Evolutionary conservation across 1,284 basidiomycete species (phyloP).

Genomic region (Rhodotorula sp.): DNA sequence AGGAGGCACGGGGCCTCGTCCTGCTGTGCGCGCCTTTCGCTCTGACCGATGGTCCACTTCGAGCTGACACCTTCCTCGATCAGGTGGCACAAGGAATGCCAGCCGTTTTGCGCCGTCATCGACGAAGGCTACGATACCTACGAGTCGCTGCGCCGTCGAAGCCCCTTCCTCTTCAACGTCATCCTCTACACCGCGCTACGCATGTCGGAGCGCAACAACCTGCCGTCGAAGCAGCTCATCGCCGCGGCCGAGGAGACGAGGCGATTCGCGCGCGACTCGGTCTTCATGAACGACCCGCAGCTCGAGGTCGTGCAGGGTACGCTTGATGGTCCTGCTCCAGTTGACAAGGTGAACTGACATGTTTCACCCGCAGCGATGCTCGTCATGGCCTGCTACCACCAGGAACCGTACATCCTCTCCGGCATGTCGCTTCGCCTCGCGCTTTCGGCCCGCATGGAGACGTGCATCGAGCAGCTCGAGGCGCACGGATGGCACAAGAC

Average conservation of each 20-base stretch:
- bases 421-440: slow-evolving; percentile 27
- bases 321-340: not conserved
- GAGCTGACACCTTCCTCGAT: too few species aligned
- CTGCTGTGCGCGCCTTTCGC: not conserved
- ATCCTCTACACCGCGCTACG: slow-evolving; percentile 24
- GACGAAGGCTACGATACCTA: slow-evolving; percentile 23
- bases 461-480: slow-evolving; percentile 18
- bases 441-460: slow-evolving; percentile 17
- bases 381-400: slow-evolving; percentile 28
- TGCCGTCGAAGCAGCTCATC: slow-evolving; percentile 16
- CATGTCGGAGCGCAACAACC: slow-evolving; percentile 6
- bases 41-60: not conserved
- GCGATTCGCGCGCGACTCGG: slow-evolving; percentile 11
- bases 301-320: slow-evolving; percentile 23
- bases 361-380: not conserved
- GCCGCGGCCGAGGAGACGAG: slow-evolving; percentile 28
- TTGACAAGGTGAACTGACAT: not conserved
- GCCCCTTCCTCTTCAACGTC: slow-evolving; percentile 25
- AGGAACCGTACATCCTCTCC: slow-evolving; percentile 30
- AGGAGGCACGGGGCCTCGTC: slow-evolving; percentile 39
- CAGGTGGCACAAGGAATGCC: slow-evolving; percentile 20
- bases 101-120: slow-evolving; percentile 28
- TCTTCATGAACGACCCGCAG: slow-evolving; percentile 20
- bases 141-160: slow-evolving; percentile 11
- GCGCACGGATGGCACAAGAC: slow-evolving; percentile 19